A percentile compares a stretch with the other conserved stretches of the same genome.
These are phyloP conservation scores for Quercus phellos DNA, from an alignment of 331 rosid species.

Conservation along the genomic window DNA sequence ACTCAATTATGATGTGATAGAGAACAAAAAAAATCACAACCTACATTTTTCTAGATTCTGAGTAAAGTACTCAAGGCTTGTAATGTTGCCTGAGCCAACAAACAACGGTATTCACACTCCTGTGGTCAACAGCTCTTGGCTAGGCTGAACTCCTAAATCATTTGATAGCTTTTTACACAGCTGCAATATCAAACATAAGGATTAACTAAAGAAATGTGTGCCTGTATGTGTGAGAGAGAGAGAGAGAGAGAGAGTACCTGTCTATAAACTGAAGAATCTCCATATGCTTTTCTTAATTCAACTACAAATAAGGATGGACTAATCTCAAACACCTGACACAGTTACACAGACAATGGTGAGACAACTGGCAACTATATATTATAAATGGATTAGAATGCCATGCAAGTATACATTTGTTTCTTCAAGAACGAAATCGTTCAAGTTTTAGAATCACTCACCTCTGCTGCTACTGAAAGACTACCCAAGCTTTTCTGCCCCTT, in stretches of 20 bases:
- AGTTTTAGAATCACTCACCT: conserved; percentile 43
- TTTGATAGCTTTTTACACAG: conserved; percentile 66
- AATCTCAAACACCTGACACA: conserved; percentile 76
- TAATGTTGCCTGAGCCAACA: not conserved
- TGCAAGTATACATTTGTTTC: not conserved
- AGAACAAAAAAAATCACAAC: not conserved
- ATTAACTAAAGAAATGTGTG: not conserved
- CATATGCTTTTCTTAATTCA: conserved; percentile 78
- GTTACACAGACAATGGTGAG: not conserved
- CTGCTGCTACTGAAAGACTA: conserved; percentile 63
- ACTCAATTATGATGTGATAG: not conserved
- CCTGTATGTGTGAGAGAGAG: not conserved
- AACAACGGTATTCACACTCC: conserved; percentile 1
- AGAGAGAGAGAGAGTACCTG: conserved; percentile 36
- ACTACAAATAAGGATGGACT: conserved; percentile 74
- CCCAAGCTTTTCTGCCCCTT: conserved; percentile 48
- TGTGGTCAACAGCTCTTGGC: conserved; percentile 28
- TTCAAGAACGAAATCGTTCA: not conserved
- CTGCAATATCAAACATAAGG: conserved; percentile 35
- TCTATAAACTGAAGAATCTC: conserved; percentile 81
- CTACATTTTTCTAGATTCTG: not conserved
- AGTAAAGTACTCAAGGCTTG: not conserved
- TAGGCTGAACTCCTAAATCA: conserved; percentile 59
- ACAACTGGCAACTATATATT: not conserved
- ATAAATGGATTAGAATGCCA: not conserved